These are phyloP conservation scores for Aaosphaeria arxii DNA, from an alignment of 2,329 filamentous ascomycete species.

Conservation along the genomic window DNA sequence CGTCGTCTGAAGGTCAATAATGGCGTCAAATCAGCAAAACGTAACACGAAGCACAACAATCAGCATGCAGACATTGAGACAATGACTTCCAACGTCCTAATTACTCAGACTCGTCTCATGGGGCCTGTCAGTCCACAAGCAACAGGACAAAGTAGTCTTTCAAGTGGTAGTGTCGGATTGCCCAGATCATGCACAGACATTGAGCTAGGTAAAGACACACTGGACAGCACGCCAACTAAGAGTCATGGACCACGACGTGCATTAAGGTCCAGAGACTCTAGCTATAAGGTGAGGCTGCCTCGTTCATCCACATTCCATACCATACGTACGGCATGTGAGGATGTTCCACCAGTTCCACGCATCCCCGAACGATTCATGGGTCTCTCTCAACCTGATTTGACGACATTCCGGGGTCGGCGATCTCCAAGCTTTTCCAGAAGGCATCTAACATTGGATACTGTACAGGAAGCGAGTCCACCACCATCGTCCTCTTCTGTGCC, in stretches of 20 bases:
- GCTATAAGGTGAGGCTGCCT: slow-evolving; percentile 33
- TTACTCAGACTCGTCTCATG: slow-evolving; percentile 12
- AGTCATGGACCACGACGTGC: too few relatives aligned
- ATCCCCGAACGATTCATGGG: slow-evolving; percentile 20
- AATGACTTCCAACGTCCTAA: not conserved
- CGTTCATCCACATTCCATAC: slow-evolving; percentile 26
- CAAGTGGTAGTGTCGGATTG: slow-evolving; percentile 4
- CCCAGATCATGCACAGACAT: slow-evolving; percentile 12
- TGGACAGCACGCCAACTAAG: too few relatives aligned
- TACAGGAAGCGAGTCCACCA: not conserved
- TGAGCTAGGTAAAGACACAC: too few relatives aligned
- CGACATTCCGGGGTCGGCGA: too few relatives aligned
- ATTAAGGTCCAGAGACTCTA: slow-evolving; percentile 3
- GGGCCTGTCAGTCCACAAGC: slow-evolving; percentile 14
- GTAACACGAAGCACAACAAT: too few relatives aligned
- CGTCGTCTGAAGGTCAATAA: too few relatives aligned
- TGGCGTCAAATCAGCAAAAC: too few relatives aligned
- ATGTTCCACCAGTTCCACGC: slow-evolving; percentile 20
- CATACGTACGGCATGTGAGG: slow-evolving; percentile 12
- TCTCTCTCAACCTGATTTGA: slow-evolving; percentile 10
- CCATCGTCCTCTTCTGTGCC: too few relatives aligned
- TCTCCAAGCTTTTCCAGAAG: not conserved
- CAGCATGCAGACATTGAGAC: too few relatives aligned
- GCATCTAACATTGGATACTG: not conserved
- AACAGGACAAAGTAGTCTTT: slow-evolving; percentile 1